These are phyloP conservation scores for Diutina neorugosa DNA, from an alignment of 1,139 yeast species.

Conservation along the genomic window DNA sequence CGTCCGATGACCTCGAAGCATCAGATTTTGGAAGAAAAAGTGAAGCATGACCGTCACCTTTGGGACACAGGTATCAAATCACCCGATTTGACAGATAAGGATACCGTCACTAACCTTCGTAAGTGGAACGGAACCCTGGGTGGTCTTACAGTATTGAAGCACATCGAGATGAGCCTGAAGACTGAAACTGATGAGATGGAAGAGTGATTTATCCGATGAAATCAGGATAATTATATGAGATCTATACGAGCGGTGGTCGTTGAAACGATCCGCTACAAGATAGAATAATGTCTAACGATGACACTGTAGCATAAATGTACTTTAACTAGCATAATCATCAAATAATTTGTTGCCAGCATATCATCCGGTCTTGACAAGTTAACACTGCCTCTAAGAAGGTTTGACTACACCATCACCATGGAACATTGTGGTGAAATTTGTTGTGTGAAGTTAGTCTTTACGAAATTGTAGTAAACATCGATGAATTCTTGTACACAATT, in stretches of 20 bases:
- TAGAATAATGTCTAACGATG: no score
- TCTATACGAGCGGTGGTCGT: background rate
- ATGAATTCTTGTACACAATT: background rate
- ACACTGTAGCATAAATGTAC: no score
- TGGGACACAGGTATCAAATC: constrained; percentile 59
- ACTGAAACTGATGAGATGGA: constrained; percentile 1
- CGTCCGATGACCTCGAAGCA: constrained; percentile 72
- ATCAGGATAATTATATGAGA: background rate
- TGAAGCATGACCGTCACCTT: constrained; percentile 46
- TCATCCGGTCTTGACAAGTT: no score
- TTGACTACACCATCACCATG: no score
- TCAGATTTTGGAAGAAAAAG: constrained; percentile 48
- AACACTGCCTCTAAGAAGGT: no score
- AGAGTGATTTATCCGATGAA: background rate
- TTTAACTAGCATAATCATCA: no score
- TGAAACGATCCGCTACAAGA: background rate
- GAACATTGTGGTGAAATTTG: no score
- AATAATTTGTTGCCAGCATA: no score
- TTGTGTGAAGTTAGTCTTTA: no score
- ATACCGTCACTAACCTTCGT: constrained; percentile 47
- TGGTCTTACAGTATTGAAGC: constrained; percentile 41
- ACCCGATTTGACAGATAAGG: constrained; percentile 58
- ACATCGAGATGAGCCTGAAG: background rate
- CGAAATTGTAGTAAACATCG: background rate
- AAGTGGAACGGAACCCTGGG: constrained; percentile 79